phyloP scores from a whole-genome alignment of 2,329 filamentous ascomycete genomes.

The Colletotrichum sp. region DNA sequence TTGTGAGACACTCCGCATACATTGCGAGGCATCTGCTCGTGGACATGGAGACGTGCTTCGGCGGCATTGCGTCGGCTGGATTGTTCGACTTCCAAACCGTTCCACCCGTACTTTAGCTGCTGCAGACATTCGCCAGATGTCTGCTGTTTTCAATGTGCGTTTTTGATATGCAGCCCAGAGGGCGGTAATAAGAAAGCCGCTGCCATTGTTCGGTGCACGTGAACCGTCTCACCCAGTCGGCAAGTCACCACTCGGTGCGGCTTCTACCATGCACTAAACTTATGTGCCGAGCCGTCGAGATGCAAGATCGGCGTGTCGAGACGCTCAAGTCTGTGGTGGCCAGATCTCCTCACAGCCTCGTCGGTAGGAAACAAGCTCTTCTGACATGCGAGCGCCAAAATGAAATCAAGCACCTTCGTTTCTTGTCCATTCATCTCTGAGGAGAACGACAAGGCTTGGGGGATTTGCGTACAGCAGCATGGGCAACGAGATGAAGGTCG shows the following conservation, averaged over 20 bases:
- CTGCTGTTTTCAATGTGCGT: neutral
- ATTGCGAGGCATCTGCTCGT: neutral
- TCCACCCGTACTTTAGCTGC: neutral
- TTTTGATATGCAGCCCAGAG: neutral
- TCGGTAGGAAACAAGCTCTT: neutral
- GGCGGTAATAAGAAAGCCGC: neutral
- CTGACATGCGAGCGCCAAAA: neutral
- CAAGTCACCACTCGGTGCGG: neutral
- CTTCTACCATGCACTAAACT: neutral
- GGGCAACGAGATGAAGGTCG: neutral
- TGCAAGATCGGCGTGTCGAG: neutral
- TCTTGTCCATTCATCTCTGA: neutral
- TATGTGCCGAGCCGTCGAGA: neutral
- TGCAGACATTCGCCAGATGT: neutral
- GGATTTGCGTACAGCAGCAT: neutral
- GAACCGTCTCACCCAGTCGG: neutral
- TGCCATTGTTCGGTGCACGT: neutral
- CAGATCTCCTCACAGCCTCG: neutral
- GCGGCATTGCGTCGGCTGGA: neutral
- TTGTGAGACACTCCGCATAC: slow-evolving; percentile 11
- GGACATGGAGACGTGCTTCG: neutral
- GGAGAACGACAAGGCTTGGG: neutral
- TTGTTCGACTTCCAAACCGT: neutral
- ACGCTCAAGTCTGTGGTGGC: neutral
- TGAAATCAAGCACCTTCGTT: neutral